phyloP scores from a whole-genome alignment of 2,329 filamentous ascomycete genomes.

The Scedosporium dehoogii region DNA sequence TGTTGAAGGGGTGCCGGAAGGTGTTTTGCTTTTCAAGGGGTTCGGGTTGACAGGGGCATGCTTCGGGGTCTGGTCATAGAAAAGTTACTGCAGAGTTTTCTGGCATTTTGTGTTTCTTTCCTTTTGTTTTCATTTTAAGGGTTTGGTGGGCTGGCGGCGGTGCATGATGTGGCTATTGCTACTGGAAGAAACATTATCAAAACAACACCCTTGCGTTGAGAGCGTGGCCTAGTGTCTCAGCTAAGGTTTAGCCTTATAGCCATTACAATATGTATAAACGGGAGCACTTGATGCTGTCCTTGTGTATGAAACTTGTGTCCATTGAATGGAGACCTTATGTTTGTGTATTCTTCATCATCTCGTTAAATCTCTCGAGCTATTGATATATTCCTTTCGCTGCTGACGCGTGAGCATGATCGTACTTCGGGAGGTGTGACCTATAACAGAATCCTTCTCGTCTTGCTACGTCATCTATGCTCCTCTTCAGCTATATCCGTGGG shows the following conservation, averaged over 20 bases:
- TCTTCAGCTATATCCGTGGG: slow-evolving; percentile 9
- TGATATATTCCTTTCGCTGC: not conserved
- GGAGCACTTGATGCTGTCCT: not conserved
- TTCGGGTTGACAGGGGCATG: not conserved
- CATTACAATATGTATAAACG: not conserved
- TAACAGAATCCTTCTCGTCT: not conserved
- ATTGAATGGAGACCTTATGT: not conserved
- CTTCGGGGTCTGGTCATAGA: not conserved
- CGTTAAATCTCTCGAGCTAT: not conserved
- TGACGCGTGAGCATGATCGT: not conserved
- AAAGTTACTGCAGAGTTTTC: not conserved
- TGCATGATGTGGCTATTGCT: not conserved
- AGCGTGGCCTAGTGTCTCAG: no score
- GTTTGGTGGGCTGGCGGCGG: not conserved
- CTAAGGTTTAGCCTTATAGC: not conserved
- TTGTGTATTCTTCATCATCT: no score
- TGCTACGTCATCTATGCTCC: slow-evolving; percentile 5
- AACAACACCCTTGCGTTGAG: not conserved
- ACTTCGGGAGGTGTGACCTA: not conserved
- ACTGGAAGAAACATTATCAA: not conserved
- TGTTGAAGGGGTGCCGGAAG: slow-evolving; percentile 14
- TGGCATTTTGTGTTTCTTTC: not conserved
- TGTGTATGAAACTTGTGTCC: not conserved
- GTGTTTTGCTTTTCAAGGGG: not conserved
- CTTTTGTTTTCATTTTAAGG: slow-evolving; percentile 10